Evolutionary conservation across 148 eudicot species (phyloP).

Genomic region (Diospyros lotus): DNA sequence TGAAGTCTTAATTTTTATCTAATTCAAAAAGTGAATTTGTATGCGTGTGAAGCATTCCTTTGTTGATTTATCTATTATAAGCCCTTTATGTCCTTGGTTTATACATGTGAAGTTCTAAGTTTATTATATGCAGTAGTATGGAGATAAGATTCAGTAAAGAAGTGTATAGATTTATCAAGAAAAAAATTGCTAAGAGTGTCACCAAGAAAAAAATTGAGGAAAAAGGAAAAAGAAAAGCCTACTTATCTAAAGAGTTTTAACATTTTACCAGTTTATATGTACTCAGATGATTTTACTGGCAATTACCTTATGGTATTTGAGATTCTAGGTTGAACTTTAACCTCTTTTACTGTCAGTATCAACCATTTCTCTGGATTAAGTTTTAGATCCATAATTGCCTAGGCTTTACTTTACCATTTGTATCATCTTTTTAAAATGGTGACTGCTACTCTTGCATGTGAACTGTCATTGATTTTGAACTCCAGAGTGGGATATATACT

Average conservation of each 20-base stretch:
- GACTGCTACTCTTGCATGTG: background rate
- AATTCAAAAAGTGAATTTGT: background rate
- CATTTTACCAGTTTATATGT: background rate
- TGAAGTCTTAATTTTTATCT: background rate
- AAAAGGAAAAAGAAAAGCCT: background rate
- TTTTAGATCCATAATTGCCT: too few species aligned
- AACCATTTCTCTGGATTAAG: background rate
- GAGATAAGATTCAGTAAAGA: background rate
- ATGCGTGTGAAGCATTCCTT: background rate
- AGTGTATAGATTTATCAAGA: background rate
- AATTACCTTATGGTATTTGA: background rate
- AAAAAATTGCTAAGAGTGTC: background rate
- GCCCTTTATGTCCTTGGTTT: background rate
- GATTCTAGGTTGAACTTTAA: background rate
- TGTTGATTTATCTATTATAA: background rate
- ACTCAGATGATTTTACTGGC: background rate
- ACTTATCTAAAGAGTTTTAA: background rate
- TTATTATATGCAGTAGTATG: background rate
- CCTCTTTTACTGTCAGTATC: too few species aligned
- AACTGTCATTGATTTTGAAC: background rate
- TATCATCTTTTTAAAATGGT: background rate
- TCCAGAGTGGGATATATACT: constrained; percentile 92
- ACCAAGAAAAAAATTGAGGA: background rate
- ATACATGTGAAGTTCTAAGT: background rate
- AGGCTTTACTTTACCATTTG: background rate